Percentiles rank a stretch among this genome's conserved stretches.
These are phyloP conservation scores for Smithsoniella earleae DNA, from an alignment of 163 green algal species.

Conservation along the genomic window DNA sequence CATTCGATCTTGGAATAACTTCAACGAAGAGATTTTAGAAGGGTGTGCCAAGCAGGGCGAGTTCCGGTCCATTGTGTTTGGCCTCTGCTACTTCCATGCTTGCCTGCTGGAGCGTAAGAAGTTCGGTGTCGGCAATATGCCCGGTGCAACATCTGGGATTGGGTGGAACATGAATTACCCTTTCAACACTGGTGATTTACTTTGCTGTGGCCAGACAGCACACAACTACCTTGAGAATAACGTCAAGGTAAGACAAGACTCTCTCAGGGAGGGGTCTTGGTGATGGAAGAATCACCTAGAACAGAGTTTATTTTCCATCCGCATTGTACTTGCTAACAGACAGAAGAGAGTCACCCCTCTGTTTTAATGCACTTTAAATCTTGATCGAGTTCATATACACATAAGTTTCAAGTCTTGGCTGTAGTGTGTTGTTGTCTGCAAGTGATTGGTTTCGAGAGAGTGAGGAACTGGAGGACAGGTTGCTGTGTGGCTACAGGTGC, in stretches of 20 bases:
- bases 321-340: not conserved
- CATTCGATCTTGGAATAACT: conserved; percentile 65
- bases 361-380: not conserved
- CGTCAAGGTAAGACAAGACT: conserved; percentile 57
- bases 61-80: conserved; percentile 78
- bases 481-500: conserved; percentile 46
- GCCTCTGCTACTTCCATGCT: conserved; percentile 86
- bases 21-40: conserved; percentile 81
- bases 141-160: conserved; percentile 60
- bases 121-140: conserved; percentile 86
- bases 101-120: conserved; percentile 86
- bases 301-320: not conserved
- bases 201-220: conserved; percentile 72
- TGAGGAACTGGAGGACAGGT: too few species aligned
- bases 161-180: conserved; percentile 96
- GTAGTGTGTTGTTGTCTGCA: too few species aligned
- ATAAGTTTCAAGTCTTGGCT: too few species aligned
- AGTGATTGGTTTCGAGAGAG: too few species aligned
- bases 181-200: conserved; percentile 86
- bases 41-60: conserved; percentile 68
- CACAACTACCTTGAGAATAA: conserved; percentile 88
- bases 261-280: too few species aligned
- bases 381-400: too few species aligned
- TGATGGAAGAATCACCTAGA: not conserved
- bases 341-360: not conserved